These are phyloP conservation scores for Pseudomonodictys pantanalensis DNA, from an alignment of 495 filamentous ascomycete species.

Conservation along the genomic window DNA sequence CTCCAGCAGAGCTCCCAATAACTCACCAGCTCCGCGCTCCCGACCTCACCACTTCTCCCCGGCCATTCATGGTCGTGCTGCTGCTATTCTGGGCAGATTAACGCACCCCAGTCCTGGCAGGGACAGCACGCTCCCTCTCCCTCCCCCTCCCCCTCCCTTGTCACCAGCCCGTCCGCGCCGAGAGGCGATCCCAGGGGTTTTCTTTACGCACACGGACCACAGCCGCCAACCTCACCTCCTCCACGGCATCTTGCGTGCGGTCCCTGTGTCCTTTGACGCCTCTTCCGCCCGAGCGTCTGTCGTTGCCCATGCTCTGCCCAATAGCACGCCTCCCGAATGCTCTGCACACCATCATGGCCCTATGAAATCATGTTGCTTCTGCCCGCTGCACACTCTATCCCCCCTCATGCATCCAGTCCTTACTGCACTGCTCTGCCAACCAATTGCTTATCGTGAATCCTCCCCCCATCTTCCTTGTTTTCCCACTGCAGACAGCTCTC, in stretches of 20 bases:
- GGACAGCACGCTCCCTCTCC: not conserved
- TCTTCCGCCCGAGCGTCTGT: constrained; percentile 15
- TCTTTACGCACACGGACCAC: constrained; percentile 3
- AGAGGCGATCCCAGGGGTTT: constrained; percentile 19
- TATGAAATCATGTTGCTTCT: constrained; percentile 16
- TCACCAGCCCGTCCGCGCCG: too few relatives aligned
- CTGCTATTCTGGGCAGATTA: constrained; percentile 18
- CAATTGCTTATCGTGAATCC: constrained; percentile 26
- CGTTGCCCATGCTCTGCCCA: constrained; percentile 14
- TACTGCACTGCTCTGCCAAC: constrained; percentile 14
- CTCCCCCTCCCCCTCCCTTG: not conserved
- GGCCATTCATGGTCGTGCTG: not conserved
- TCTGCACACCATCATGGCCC: not conserved
- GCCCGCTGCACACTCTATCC: not conserved
- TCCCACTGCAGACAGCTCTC: not conserved
- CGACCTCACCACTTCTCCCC: not conserved
- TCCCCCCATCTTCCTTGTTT: constrained; percentile 1
- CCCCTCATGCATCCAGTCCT: constrained; percentile 5
- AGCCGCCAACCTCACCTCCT: constrained; percentile 9
- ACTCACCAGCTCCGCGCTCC: not conserved
- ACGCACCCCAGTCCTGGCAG: not conserved
- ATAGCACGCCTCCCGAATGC: constrained; percentile 17
- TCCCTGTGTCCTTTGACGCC: not conserved
- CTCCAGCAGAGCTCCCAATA: too few relatives aligned
- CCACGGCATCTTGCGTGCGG: constrained; percentile 5